Base-by-base conservation (phyloP, 805 yeast species). In the Yarrowia hollandica region DNA sequence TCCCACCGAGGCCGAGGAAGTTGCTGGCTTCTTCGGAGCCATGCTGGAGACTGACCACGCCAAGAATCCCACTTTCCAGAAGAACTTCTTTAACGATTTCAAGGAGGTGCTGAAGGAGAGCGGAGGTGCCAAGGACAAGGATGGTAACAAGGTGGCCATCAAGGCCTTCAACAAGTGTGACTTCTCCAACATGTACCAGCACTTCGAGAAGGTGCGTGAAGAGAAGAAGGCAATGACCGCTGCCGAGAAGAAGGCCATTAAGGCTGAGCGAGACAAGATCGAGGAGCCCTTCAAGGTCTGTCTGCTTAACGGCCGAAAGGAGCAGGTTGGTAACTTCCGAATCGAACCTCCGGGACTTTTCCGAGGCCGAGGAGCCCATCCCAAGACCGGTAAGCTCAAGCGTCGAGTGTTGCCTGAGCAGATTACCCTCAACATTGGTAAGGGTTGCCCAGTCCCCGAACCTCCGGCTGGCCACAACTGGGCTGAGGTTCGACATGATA, bases 291-390 rank as follows among this genome's bases (percentile, higher is more conserved):
- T 77, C 74, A 88, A 88, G 67, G 83, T 80, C 22, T 92, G 98
- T 74, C 69, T 80, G 30, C 75, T 92, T 48, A 89, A 92, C 69
- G 97, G 97, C 15, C 80, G 96, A 65, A 86, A 81, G 67, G 97
- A 92, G 68, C 91, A 85, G 66, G 95, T 92, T 26, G 97, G 97
- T 21, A 92, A 92, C 70, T 92, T 92, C 71, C 78, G 92, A 68
- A 85, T 92, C 50, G 99, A 92, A 77, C 98, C 98, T 28, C 98
- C 99, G 0, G 97, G 96, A 1, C 75, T 92, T 59, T 92, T 91
- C 70, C 79, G 97, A 72, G 99, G 98, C 41, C 87, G 98, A 72
- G 98, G 97, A 68, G 90, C 92, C 0, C 98, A 91, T 71, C 98
- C 98, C 15, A 90, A 88, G 71, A 91, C 97, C 1, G 99, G 99